A percentile compares a stretch with the other conserved stretches of the same genome.
These are phyloP conservation scores for Pseudogymnoascus sp. DNA, from an alignment of 2,329 filamentous ascomycete species.

Conservation along the genomic window DNA sequence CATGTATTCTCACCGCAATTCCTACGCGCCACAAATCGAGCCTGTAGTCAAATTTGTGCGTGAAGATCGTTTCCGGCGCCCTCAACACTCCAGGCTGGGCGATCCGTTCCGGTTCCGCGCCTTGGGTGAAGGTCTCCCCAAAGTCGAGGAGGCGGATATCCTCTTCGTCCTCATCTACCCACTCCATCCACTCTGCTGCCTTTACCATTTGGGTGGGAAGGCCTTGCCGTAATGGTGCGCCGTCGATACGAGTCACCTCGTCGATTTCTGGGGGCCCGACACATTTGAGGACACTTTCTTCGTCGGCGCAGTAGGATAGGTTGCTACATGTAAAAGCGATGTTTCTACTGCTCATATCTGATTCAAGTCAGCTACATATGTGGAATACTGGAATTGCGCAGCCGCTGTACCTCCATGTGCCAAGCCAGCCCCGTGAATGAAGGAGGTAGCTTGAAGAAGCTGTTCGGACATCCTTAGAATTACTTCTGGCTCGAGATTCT, in stretches of 20 bases:
- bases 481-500: constrained; percentile 20
- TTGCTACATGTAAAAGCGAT: constrained; percentile 21
- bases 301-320: constrained; percentile 11
- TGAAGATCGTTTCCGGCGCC: constrained; percentile 23
- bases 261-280: constrained; percentile 11
- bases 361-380: not conserved
- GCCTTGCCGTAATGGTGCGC: constrained; percentile 9
- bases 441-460: constrained; percentile 22
- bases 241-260: constrained; percentile 10
- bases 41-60: constrained; percentile 18
- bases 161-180: constrained; percentile 23
- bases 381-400: constrained; percentile 11
- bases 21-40: constrained; percentile 22
- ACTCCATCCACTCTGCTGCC: constrained; percentile 15
- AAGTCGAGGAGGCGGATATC: constrained; percentile 24
- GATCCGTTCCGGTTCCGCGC: constrained; percentile 13
- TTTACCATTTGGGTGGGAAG: constrained; percentile 18
- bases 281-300: constrained; percentile 13
- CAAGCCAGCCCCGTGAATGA: constrained; percentile 24
- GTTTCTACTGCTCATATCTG: constrained; percentile 25
- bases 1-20: not conserved
- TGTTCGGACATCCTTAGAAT: constrained; percentile 25
- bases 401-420: constrained; percentile 23
- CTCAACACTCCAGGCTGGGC: constrained; percentile 18
- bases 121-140: constrained; percentile 18